Conservation (phyloP, 768 basidiomycete species). For the Gloeopeniophorella convolvens region DNA sequence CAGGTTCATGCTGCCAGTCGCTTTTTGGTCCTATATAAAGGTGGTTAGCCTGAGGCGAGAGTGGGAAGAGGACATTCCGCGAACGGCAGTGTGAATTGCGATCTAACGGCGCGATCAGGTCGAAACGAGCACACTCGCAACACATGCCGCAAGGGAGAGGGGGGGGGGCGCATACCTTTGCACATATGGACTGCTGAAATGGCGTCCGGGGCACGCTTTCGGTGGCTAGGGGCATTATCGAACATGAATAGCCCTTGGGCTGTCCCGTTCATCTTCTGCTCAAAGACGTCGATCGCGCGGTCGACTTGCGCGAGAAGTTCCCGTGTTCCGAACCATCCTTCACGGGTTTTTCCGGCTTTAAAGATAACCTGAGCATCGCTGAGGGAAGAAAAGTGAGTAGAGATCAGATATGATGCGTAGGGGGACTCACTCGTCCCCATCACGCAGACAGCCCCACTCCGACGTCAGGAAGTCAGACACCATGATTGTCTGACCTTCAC, state of each 20-base stretch:
- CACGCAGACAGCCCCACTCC: conserved; percentile 27
- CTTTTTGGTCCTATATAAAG: no score
- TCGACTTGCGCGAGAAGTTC: conserved; percentile 27
- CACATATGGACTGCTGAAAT: no score
- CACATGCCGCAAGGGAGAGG: no score
- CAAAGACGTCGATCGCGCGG: conserved; percentile 29
- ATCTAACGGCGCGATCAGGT: no score
- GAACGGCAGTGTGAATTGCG: no score
- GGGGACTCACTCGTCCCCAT: conserved; percentile 20
- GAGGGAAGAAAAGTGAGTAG: conserved; percentile 8
- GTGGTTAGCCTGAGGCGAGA: no score
- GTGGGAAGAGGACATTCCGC: no score
- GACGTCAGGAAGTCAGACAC: conserved; percentile 27
- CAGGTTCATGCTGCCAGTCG: no score
- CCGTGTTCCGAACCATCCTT: conserved; percentile 29
- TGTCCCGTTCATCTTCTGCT: conserved; percentile 24
- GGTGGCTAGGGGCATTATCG: conserved; percentile 27
- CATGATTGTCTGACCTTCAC: conserved; percentile 28
- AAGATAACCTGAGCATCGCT: conserved; percentile 24
- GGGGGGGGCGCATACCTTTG: no score
- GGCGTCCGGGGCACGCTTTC: conserved; percentile 21
- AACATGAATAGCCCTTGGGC: conserved; percentile 26
- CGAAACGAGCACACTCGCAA: no score
- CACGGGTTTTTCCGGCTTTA: conserved; percentile 27
- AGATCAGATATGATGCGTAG: not conserved